Evolutionary conservation across 306 rosid species (phyloP), one percentile per base, ranked within the genome.

Genomic region (Comarum palustre): DNA sequence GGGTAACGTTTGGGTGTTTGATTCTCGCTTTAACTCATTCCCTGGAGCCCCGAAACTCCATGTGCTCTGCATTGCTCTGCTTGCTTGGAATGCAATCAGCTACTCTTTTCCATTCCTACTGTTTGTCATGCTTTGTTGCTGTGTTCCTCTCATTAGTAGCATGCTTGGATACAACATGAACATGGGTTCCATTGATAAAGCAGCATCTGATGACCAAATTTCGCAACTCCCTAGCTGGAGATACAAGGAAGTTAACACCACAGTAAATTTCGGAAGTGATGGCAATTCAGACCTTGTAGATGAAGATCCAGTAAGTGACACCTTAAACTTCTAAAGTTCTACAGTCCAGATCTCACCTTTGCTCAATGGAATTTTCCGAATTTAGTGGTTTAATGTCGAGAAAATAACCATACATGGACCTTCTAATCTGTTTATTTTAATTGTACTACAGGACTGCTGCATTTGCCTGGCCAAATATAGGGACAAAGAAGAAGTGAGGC

Each of bases 1-100:
- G 97, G 99, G 99, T 6, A 94, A 94, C 71, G 97, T 94, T 60
- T 94, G 97, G 99, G 79, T 91, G 10, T 92, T 89, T 27, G 95
- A 91, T 82, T 89, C 97, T 32, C 97, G 97, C 38, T 85, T 94
- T 67, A 87, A 90, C 32, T 87, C 96, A 2, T 88, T 91, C 74
- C 77, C 75, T 36, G 84, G 81, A 52, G 92, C 98, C 51, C 97
- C 98, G 7, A 94, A 83, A 57, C 97, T 94, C 38, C 88, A 91
- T 52, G 89, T 91, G 32, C 94, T 94, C 42, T 88, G 97, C 75
- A 78, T 91, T 86, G 69, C 86, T 57, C 80, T 94, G 52, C 91
- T 94, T 63, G 87, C 92, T 64, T 94, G 97, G 97, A 94, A 94
- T 84, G 99, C 97, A 54, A 80, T 91, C 31, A 73, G 95, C 82